These are phyloP conservation scores for Exutisphaerella laricina DNA, from an alignment of 2,329 filamentous ascomycete species.

Conservation along the genomic window DNA sequence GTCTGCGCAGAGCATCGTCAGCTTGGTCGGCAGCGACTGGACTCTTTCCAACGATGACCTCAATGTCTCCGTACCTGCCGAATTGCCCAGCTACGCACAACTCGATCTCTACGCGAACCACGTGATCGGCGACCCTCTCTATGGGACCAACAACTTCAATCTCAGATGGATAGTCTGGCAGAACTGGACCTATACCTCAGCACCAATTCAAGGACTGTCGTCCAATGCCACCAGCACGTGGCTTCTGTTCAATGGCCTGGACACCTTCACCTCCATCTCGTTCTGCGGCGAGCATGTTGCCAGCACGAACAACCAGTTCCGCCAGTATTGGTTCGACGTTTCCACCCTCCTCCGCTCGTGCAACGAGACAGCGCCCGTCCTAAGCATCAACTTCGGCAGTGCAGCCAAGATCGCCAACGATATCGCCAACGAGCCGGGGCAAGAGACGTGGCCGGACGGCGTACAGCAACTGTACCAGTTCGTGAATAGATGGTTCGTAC, in stretches of 20 bases:
- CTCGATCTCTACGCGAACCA: constrained; percentile 51
- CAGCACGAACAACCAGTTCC: constrained; percentile 57
- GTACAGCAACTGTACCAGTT: constrained; percentile 50
- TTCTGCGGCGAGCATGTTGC: constrained; percentile 53
- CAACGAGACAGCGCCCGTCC: constrained; percentile 30
- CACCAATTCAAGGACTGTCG: constrained; percentile 38
- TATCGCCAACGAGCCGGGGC: constrained; percentile 47
- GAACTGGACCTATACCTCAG: constrained; percentile 57
- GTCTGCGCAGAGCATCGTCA: constrained; percentile 34
- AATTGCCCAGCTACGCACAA: constrained; percentile 55
- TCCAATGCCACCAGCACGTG: constrained; percentile 42
- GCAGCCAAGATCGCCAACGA: constrained; percentile 49
- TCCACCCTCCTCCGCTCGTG: constrained; percentile 44
- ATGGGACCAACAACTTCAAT: constrained; percentile 55
- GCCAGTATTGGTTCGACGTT: constrained; percentile 57
- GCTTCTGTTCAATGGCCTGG: constrained; percentile 57
- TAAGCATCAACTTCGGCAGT: constrained; percentile 54
- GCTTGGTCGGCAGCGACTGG: constrained; percentile 36
- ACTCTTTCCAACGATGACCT: constrained; percentile 37
- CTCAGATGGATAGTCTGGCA: constrained; percentile 53
- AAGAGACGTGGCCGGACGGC: constrained; percentile 45
- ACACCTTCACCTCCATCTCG: constrained; percentile 54
- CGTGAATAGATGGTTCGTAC: constrained; percentile 50
- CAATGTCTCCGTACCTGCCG: constrained; percentile 50
- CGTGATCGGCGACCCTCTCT: constrained; percentile 51